Base-by-base conservation (phyloP, 2,329 filamentous ascomycete genomes). In the Orbilia quercus region DNA sequence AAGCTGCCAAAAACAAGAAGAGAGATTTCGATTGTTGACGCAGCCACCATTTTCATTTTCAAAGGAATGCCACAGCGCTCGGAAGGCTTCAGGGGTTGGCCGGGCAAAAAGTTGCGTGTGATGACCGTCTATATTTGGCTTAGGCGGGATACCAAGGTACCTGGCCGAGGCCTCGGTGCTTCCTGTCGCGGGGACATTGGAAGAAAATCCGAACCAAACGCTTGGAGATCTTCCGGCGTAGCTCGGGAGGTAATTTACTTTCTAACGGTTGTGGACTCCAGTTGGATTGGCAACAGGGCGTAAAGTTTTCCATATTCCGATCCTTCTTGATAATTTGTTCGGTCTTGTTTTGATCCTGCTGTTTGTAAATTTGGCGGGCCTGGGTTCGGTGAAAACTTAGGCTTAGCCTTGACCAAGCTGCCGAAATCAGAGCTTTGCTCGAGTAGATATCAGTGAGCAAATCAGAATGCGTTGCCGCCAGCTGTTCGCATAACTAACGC, bases 31-130 rank as follows among this genome's bases (percentile, higher is more conserved):
- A 51, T 40, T 23, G 23, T 18, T 54, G 28, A 38, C 40, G 16
- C n/a, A 31, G 31, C 9, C 16, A 14, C n/a, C 18, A 22, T 31
- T 23, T 54, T 16, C 48, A 50, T 50, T 14, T 12, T 54, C 40
- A 9, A 9, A 23, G 14, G 34, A 28, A 40, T 9, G 50, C 50
- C n/a, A 40, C 36, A 34, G 6, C 34, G 18, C 50, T 16, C 25
- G 23, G 7, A 51, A 11, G 50, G 50, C 50, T 23, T 53, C 50
- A 54, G 53, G 53, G 53, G 53, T 57, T 57, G 53, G 53, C 53
- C 20, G 38, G 53, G 22, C 53, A 57, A 34, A 34, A 34, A 20
- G 53, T 44, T 57, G 28, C 53, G 31, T 25, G 36, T n/a, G 23
- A 11, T 44, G 20, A 20, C 38, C 16, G 6, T n/a, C 53, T 44